Base-by-base conservation (phyloP, 805 yeast genomes). In the Debaryomyces hansenii region DNA sequence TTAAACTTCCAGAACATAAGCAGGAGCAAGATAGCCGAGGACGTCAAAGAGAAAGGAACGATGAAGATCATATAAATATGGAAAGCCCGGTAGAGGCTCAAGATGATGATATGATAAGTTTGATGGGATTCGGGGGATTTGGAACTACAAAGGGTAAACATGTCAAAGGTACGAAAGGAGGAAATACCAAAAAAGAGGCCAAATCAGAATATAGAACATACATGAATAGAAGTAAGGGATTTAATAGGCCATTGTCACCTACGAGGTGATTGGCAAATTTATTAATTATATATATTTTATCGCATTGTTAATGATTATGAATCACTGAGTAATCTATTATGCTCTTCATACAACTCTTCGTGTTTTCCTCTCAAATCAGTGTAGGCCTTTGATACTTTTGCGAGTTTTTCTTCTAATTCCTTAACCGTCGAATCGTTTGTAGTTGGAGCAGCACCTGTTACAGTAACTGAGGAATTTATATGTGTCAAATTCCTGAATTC, bases 71-170 rank as follows among this genome's bases (percentile, higher is more conserved):
- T 6, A 49, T 34, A 12, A 47, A 37, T 16, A 31, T 31, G 34
- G 43, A 21, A 20, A 42, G 32, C 6, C 18, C 16, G 16, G 47
- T 29, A 3, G 47, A 48, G 9, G 32, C 15, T 5, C 47, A 44
- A 16, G 52, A 53, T 16, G 57, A 59, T 31, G 63, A 64, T 27
- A 64, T 78, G 73, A 62, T 69, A 51, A 61, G 69, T 44, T 44
- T 81, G 41, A 80, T 83, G 84, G 88, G 88, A 5, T 82, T 82
- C 54, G 67, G 72, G 2, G 76, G 78, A 0, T 81, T 82, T 59
- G 75, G 70, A 0, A 57, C 80, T 1, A 81, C 87, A 5, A 82
- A 82, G 57, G 78, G 80, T 36, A 78, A 79, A 51, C 78, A 79
- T 39, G 85, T 81, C 5, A 61, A 61, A 32, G 83, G 81, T 1